Conservation (phyloP, 108 stramenopile genomes). For the Cyclotella kingstonii region DNA sequence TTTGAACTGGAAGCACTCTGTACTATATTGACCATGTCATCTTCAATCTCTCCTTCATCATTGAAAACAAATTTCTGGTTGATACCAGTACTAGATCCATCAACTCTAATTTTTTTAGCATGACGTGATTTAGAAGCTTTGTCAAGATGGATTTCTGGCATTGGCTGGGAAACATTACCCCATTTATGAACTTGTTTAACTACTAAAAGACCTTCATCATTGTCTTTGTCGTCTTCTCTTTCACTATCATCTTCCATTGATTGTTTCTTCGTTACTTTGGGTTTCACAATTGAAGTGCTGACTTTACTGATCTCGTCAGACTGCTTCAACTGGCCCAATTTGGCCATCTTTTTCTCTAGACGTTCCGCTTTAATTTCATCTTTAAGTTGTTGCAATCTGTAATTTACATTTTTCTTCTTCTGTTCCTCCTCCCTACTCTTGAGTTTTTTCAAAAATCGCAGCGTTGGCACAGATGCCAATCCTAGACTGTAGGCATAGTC, state of each 20-base stretch:
- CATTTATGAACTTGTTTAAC: slow-evolving; percentile 72
- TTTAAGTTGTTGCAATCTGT: slow-evolving; percentile 87
- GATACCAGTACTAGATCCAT: slow-evolving; percentile 55
- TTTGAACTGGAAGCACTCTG: slow-evolving; percentile 3
- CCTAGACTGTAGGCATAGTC: slow-evolving; percentile 90
- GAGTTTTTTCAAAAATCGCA: slow-evolving; percentile 75
- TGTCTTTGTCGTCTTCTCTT: slow-evolving; percentile 45
- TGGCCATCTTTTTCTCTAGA: slow-evolving; percentile 74
- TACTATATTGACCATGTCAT: slow-evolving; percentile 50
- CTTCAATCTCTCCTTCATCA: slow-evolving; percentile 84
- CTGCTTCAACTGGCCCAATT: too few species aligned
- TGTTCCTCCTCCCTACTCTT: slow-evolving; percentile 78
- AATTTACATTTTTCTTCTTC: slow-evolving; percentile 89
- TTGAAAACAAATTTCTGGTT: slow-evolving; percentile 82
- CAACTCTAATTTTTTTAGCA: slow-evolving; percentile 81
- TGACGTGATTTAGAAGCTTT: slow-evolving; percentile 60
- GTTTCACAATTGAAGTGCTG: too few species aligned
- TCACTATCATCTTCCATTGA: slow-evolving; percentile 25
- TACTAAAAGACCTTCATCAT: slow-evolving; percentile 74
- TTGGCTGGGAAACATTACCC: slow-evolving; percentile 28
- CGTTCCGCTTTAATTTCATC: slow-evolving; percentile 92
- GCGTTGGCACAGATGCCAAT: slow-evolving; percentile 79
- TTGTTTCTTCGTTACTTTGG: slow-evolving; percentile 30
- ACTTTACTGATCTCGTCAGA: too few species aligned
- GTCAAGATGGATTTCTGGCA: slow-evolving; percentile 39